phyloP scores from a whole-genome alignment of 192 early-diverging fungal species.

The Gigaspora rosea region DNA sequence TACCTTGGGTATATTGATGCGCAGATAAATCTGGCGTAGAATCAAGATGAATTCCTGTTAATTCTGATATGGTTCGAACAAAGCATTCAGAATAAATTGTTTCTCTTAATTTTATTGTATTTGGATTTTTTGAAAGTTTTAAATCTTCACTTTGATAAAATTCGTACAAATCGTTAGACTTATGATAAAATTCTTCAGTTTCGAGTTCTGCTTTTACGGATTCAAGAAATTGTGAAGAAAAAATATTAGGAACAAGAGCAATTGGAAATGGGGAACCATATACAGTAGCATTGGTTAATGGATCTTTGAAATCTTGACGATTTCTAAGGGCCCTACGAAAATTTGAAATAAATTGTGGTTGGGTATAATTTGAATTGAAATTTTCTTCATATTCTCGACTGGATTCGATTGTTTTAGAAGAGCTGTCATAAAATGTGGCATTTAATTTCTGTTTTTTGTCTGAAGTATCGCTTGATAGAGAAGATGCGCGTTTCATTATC shows the following conservation, averaged over 20 bases:
- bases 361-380: constrained; percentile 41
- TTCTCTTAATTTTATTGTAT: constrained; percentile 55
- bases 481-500: too few relatives aligned
- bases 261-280: constrained; percentile 38
- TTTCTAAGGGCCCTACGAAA: constrained; percentile 44
- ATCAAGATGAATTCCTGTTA: constrained; percentile 66
- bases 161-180: constrained; percentile 72
- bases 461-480: too few relatives aligned
- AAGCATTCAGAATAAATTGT: constrained; percentile 64
- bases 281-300: constrained; percentile 22
- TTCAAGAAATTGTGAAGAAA: constrained; percentile 39
- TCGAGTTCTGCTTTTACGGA: constrained; percentile 42
- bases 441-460: too few relatives aligned
- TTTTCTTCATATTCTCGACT: not conserved
- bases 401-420: too few relatives aligned
- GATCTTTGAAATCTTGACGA: constrained; percentile 33
- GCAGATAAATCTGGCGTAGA: constrained; percentile 66
- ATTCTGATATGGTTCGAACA: constrained; percentile 55
- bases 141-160: constrained; percentile 70
- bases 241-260: constrained; percentile 41
- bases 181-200: constrained; percentile 43
- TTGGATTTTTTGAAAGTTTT: constrained; percentile 40
- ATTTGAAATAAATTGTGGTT: constrained; percentile 35
- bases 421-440: too few relatives aligned
- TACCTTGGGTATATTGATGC: constrained; percentile 62